These are phyloP conservation scores for Scleromitrula shiraiana DNA, from an alignment of 2,329 filamentous ascomycete species.

Conservation along the genomic window DNA sequence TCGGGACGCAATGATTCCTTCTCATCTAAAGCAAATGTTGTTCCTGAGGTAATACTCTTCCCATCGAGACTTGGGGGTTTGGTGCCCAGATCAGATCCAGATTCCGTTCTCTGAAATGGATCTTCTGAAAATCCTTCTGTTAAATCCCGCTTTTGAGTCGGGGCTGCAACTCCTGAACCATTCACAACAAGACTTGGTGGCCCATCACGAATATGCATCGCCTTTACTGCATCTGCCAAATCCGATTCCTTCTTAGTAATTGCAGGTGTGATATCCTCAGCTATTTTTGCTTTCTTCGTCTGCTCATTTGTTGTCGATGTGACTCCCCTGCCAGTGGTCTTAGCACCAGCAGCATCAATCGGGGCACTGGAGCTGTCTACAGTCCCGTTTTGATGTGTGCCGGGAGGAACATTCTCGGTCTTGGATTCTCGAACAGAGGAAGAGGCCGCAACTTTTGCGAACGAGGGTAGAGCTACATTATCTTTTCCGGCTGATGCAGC, in stretches of 20 bases:
- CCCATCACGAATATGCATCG: constrained; percentile 24
- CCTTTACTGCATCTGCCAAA: constrained; percentile 28
- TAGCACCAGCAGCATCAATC: constrained; percentile 6
- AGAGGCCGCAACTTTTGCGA: constrained; percentile 25
- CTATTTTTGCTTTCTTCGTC: not conserved
- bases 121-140: constrained; percentile 26
- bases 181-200: constrained; percentile 31
- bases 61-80: constrained; percentile 88
- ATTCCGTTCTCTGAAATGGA: constrained; percentile 43
- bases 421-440: constrained; percentile 22
- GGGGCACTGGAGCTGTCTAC: constrained; percentile 8
- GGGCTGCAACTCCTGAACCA: constrained; percentile 23
- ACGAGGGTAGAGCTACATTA: constrained; percentile 27
- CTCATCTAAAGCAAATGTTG: constrained; percentile 92
- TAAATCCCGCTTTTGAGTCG: constrained; percentile 19
- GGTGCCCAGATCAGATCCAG: constrained; percentile 56
- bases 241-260: constrained; percentile 19
- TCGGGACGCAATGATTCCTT: constrained; percentile 92
- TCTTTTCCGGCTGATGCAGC: constrained; percentile 40
- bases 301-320: constrained; percentile 16
- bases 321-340: constrained; percentile 13
- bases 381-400: constrained; percentile 8
- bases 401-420: constrained; percentile 21
- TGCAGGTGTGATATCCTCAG: not conserved
- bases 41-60: constrained; percentile 89